Evolutionary conservation across 495 filamentous ascomycete genomes (phyloP).

Genomic region (Trichoderma orchidacearum): DNA sequence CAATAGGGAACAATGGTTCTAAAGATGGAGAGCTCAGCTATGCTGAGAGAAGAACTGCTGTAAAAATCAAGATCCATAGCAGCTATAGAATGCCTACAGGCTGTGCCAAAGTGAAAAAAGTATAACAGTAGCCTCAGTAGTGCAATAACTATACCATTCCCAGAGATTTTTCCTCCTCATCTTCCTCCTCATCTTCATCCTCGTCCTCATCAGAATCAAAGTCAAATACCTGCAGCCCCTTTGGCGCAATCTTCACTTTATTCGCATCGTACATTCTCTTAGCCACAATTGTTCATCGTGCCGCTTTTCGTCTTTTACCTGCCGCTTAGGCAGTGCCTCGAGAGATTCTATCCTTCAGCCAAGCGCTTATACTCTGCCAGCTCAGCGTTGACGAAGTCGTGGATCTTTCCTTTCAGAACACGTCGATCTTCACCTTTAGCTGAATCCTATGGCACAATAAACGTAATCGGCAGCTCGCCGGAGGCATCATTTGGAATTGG

Average conservation of each 20-base stretch:
- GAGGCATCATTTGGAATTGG: background rate
- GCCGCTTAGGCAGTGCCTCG: background rate
- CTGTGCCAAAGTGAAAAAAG: too few relatives aligned
- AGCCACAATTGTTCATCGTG: background rate
- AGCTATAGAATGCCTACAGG: too few relatives aligned
- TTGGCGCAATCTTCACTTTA: background rate
- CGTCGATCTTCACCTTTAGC: background rate
- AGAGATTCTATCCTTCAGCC: background rate
- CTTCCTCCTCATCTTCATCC: background rate
- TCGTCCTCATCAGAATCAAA: background rate
- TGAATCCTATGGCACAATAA: background rate
- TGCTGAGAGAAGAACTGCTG: too few relatives aligned
- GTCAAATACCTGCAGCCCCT: background rate
- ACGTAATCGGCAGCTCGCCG: background rate
- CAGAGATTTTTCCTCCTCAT: too few relatives aligned
- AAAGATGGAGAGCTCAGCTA: too few relatives aligned
- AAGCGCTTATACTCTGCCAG: background rate
- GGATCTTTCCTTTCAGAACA: background rate
- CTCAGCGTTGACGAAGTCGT: background rate
- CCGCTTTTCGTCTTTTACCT: background rate
- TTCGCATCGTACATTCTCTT: background rate
- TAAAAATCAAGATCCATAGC: too few relatives aligned
- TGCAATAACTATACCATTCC: too few relatives aligned
- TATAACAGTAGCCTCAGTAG: too few relatives aligned
- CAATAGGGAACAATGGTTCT: too few relatives aligned